Base-by-base conservation (phyloP, 106 monocot species). In the Phalaenopsis aphrodite region DNA sequence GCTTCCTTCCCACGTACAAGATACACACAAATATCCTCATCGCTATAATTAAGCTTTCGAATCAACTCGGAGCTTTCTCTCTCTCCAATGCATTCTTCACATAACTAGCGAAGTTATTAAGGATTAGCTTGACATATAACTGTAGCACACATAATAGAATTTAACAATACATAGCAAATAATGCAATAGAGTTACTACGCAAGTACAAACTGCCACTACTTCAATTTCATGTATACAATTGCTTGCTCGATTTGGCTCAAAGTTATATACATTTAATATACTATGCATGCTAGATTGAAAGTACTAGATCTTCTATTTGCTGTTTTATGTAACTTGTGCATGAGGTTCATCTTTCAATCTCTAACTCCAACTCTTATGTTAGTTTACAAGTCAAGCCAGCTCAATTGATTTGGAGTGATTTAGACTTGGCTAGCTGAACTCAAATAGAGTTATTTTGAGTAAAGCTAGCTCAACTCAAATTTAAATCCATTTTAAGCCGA, bases 11-110 rank as follows among this genome's bases (percentile, higher is more conserved):
- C 99, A 84, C 83, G 91, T 52, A 99, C 91, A 83, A 99, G 91
- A 84, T 88, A 87, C 1, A 99, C 87, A 55, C 80, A 78, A 6
- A 99, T 99, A 81, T 95, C 84, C 75, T 85, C 99, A 88, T 95
- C 64, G 77, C 41, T 78, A 71, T 99, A 99, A 75, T 91, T 95
- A 56, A 99, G 91, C 81, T 99, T 99, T 67, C 82, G 80, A 85
- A 95, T 84, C 81, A 99, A 82, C 56, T 87, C 87, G 77, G 86
- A 88, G 73, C 91, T 95, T 65, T 95, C 95, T 85, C 87, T 93
- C 88, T 99, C 99, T 76, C 99, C 95, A 84, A 99, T 99, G 81
- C 99, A 99, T 38, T 81, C 88, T 83, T 99, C 89, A 83, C 99
- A 99, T 55, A 88, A 78, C 94, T 94, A 81, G 24, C 17, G 78